Conservation (phyloP, 805 yeast genomes). For the Nakazawaea peltata region DNA sequence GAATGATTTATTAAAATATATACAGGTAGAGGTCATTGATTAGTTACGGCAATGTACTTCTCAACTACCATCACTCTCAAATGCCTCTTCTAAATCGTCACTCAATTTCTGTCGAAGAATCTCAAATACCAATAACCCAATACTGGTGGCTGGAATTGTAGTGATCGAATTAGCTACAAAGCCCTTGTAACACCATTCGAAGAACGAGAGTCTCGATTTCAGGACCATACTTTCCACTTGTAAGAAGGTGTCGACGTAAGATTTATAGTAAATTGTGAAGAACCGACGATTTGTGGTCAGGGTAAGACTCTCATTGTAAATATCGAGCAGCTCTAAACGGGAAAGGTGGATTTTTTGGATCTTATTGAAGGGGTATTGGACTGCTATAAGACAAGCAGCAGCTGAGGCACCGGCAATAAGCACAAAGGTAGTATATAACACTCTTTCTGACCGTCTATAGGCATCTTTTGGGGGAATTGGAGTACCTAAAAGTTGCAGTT, state of each 20-base stretch:
- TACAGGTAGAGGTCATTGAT: too few species aligned
- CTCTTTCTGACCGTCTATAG: conserved; percentile 24
- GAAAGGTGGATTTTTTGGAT: conserved; percentile 74
- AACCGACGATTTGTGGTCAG: conserved; percentile 20
- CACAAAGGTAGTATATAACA: conserved; percentile 61
- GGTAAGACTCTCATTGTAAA: conserved; percentile 33
- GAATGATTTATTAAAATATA: too few species aligned
- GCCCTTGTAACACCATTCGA: conserved; percentile 71
- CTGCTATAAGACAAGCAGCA: conserved; percentile 63
- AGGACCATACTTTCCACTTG: conserved; percentile 48
- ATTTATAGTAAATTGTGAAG: conserved; percentile 54
- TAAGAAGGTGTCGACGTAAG: conserved; percentile 68
- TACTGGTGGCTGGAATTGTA: conserved; percentile 81
- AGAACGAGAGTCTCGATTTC: conserved; percentile 49
- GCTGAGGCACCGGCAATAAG: conserved; percentile 85
- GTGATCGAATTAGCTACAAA: conserved; percentile 64
- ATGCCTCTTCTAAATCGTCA: conserved; percentile 16
- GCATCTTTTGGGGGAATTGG: conserved; percentile 13
- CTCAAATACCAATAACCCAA: conserved; percentile 80
- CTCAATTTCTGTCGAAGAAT: conserved; percentile 49
- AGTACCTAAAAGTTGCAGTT: conserved; percentile 19
- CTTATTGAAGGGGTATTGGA: conserved; percentile 78
- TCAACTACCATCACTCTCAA: not conserved
- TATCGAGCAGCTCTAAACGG: conserved; percentile 73
- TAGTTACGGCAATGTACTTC: not conserved